Percentiles rank a stretch among this genome's conserved stretches.
Evolutionary conservation across 805 yeast genomes (phyloP).

Genomic region (Teunomyces kruisii): DNA sequence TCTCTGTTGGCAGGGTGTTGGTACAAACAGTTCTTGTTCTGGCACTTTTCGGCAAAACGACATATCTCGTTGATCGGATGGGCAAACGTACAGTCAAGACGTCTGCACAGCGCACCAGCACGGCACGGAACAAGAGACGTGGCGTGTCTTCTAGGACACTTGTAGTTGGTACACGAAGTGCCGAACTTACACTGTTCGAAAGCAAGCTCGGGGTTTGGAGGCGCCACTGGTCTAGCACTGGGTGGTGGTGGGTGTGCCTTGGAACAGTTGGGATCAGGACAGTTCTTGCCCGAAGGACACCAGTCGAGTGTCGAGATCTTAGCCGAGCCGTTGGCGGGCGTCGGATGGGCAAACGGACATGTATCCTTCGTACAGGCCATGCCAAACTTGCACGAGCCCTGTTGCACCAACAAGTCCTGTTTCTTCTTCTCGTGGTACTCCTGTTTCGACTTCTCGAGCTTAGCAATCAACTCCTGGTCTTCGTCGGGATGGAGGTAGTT

Average conservation of each 20-base stretch:
- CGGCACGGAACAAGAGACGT: conserved; percentile 72
- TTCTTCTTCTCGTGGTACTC: conserved; percentile 45
- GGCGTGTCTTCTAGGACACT: conserved; percentile 86
- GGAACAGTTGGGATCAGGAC: conserved; percentile 60
- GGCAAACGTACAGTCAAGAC: conserved; percentile 78
- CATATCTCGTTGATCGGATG: conserved; percentile 83
- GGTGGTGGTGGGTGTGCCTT: conserved; percentile 81
- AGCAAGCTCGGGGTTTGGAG: conserved; percentile 42
- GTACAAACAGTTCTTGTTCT: conserved; percentile 67
- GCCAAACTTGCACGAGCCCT: conserved; percentile 73
- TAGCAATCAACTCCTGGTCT: conserved; percentile 71
- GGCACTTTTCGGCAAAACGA: conserved; percentile 75
- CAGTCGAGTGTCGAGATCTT: conserved; percentile 66
- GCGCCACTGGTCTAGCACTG: conserved; percentile 34
- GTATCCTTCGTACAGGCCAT: conserved; percentile 69
- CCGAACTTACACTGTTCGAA: conserved; percentile 86
- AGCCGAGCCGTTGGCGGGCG: conserved; percentile 77
- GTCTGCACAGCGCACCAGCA: conserved; percentile 73
- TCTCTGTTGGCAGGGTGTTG: conserved; percentile 80
- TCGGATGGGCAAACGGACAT: conserved; percentile 91
- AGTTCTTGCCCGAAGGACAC: conserved; percentile 71
- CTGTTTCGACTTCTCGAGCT: conserved; percentile 60
- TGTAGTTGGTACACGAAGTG: conserved; percentile 67
- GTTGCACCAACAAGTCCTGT: conserved; percentile 28
- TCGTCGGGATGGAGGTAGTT: conserved; percentile 81